Conservation (phyloP, 2,329 filamentous ascomycete genomes). For the Elsinoe australis region DNA sequence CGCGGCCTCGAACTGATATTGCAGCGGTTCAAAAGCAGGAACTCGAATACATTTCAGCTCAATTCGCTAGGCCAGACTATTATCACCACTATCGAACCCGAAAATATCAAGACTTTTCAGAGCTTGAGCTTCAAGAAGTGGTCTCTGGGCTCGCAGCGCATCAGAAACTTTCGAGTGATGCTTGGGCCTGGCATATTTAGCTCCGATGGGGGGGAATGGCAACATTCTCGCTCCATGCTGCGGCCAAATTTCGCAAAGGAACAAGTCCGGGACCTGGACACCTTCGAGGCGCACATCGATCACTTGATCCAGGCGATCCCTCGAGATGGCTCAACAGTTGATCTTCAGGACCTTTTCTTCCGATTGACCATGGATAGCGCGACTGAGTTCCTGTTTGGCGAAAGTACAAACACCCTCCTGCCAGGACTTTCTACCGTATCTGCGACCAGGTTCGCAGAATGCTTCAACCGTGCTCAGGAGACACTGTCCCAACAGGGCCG, state of each 20-base stretch:
- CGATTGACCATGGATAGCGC: slow-evolving; percentile 57
- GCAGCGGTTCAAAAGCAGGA: slow-evolving; percentile 4
- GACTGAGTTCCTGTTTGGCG: slow-evolving; percentile 59
- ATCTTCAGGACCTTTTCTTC: slow-evolving; percentile 56
- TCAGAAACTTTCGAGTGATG: slow-evolving; percentile 33
- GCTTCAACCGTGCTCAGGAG: slow-evolving; percentile 29
- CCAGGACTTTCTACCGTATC: slow-evolving; percentile 1
- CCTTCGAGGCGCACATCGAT: slow-evolving; percentile 54
- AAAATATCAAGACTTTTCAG: slow-evolving; percentile 43
- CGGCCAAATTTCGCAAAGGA: slow-evolving; percentile 47
- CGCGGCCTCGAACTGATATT: slow-evolving; percentile 15
- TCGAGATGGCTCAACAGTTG: slow-evolving; percentile 45
- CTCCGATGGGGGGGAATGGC: slow-evolving; percentile 36
- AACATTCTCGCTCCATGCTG: slow-evolving; percentile 39
- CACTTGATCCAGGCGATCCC: slow-evolving; percentile 54
- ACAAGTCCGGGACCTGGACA: slow-evolving; percentile 47
- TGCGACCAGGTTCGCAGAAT: slow-evolving; percentile 26
- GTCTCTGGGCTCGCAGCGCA: slow-evolving; percentile 32
- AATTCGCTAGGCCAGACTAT: slow-evolving; percentile 28
- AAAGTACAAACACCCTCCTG: slow-evolving; percentile 27
- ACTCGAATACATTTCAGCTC: slow-evolving; percentile 35
- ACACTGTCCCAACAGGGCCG: slow-evolving; percentile 21
- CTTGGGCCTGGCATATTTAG: slow-evolving; percentile 40
- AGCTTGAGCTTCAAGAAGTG: slow-evolving; percentile 43
- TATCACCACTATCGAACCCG: slow-evolving; percentile 40